Evolutionary conservation across 1,139 yeast genomes (phyloP), one percentile per base, ranked within the genome.

Genomic region (Lodderomyces parapsilosis): DNA sequence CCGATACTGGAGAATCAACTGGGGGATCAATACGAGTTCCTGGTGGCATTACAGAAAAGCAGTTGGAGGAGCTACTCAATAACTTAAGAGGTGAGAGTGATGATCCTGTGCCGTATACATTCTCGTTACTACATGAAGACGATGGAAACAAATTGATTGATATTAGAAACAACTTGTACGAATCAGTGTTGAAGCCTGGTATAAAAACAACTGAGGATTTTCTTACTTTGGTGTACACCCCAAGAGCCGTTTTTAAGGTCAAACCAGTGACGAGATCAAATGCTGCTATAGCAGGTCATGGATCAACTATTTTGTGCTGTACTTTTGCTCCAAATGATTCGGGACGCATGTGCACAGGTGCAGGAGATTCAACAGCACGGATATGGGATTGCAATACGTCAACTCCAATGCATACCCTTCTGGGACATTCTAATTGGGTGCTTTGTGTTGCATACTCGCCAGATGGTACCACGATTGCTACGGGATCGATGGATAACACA

Each of bases 321-420:
- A 93, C 87, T 52, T 93, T 94, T 74, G 95, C 99, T 1, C 99
- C 99, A 27, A 78, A 86, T 57, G 84, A 93, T 33, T 81, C 94
- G 11, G 77, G 93, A 4, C 72, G 91, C 52, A 82, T 93, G 85
- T 94, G 89, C 38, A 86, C 97, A 0, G 99, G 99, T 38, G 90
- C 97, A 7, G 99, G 99, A 37, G 99, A 93, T 62, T 81, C 86
- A 36, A 91, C 98, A n/a, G 98, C 98, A 3, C 75, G 98, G 58
- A 80, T 93, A 42, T 93, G 99, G 99, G 98, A 91, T 64, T 87
- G 96, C 63, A 86, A 89, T 57, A 91, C 98, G 0, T 95, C 88
- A 56, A 93, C 99, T 0, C 96, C 97, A 4, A 69, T 83, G 58
- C 77, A 80, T 48, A 88, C 96, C 0, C 70, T 94, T 43, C 59